A percentile compares a stretch with the other conserved stretches of the same genome.
phyloP scores from a whole-genome alignment of 805 yeast genomes.

The Zygosaccharomyces bisporus region DNA sequence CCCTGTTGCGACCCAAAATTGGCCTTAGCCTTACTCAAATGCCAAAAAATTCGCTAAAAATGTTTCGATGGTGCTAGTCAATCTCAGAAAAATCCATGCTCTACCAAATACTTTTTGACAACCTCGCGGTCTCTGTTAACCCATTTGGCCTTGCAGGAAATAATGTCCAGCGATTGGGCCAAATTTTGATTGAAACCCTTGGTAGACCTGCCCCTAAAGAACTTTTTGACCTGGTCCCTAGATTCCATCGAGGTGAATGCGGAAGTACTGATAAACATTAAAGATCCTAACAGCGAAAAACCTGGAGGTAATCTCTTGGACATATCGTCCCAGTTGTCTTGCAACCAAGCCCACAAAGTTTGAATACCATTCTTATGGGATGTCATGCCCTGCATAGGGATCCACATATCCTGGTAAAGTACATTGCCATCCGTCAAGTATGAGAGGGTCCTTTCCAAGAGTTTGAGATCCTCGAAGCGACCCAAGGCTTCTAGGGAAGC shows the following conservation, averaged over 20 bases:
- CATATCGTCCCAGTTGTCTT: conserved; percentile 67
- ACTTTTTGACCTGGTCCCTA: conserved; percentile 46
- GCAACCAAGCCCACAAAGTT: conserved; percentile 70
- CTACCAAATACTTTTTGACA: conserved; percentile 48
- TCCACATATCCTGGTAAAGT: conserved; percentile 69
- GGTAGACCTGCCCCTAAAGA: conserved; percentile 51
- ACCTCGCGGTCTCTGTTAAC: conserved; percentile 50
- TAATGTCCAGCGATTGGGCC: conserved; percentile 61
- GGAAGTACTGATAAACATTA: conserved; percentile 59
- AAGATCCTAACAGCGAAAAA: conserved; percentile 70
- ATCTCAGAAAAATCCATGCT: conserved; percentile 31
- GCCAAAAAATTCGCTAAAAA: conserved; percentile 29
- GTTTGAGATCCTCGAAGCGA: conserved; percentile 48
- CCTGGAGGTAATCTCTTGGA: conserved; percentile 72
- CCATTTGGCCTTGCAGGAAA: conserved; percentile 56
- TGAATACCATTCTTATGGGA: conserved; percentile 60
- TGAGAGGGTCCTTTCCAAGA: conserved; percentile 53
- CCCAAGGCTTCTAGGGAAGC: conserved; percentile 71
- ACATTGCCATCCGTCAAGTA: conserved; percentile 55
- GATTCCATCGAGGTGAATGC: conserved; percentile 57
- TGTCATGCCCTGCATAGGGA: conserved; percentile 73
- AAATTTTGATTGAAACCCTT: conserved; percentile 62
- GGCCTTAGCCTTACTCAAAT: conserved; percentile 32
- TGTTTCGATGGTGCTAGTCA: conserved; percentile 22
- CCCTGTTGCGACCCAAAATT: conserved; percentile 44